These are phyloP conservation scores for Pestalotiopsis sp. DNA, from an alignment of 2,329 filamentous ascomycete genomes.

Conservation along the genomic window DNA sequence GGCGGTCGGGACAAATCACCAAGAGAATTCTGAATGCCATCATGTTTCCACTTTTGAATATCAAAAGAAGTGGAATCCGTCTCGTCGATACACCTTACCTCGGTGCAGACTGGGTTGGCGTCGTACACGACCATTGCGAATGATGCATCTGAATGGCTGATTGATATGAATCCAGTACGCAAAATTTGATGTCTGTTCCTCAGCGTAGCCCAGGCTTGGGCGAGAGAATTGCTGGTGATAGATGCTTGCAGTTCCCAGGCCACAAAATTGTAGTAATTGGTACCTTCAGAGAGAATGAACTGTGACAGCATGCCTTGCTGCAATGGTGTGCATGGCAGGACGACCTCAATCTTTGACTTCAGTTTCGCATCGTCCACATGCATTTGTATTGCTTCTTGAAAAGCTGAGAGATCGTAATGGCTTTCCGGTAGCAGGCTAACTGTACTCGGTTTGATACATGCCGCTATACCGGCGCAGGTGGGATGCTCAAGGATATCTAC, in stretches of 20 bases:
- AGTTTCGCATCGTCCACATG: conserved; percentile 26
- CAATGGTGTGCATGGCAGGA: conserved; percentile 78
- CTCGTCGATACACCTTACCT: conserved; percentile 19
- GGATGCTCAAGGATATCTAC: conserved; percentile 73
- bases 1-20: conserved; percentile 53
- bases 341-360: conserved; percentile 47
- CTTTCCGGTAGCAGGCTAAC: not conserved
- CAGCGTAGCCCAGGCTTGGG: conserved; percentile 60
- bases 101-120: conserved; percentile 9
- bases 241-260: conserved; percentile 49
- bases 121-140: conserved; percentile 76
- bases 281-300: conserved; percentile 67
- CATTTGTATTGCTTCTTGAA: conserved; percentile 33
- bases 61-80: conserved; percentile 26
- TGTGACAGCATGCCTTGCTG: conserved; percentile 81
- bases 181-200: conserved; percentile 68
- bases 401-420: conserved; percentile 41
- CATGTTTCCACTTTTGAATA: conserved; percentile 38
- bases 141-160: conserved; percentile 59
- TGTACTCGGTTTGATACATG: conserved; percentile 4
- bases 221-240: conserved; percentile 43
- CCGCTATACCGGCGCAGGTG: conserved; percentile 40
- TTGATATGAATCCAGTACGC: conserved; percentile 70
- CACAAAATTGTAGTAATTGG: conserved; percentile 76
- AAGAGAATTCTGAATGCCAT: conserved; percentile 35